These are phyloP conservation scores for Mycena sp. DNA, from an alignment of 1,284 basidiomycete genomes.

Conservation along the genomic window DNA sequence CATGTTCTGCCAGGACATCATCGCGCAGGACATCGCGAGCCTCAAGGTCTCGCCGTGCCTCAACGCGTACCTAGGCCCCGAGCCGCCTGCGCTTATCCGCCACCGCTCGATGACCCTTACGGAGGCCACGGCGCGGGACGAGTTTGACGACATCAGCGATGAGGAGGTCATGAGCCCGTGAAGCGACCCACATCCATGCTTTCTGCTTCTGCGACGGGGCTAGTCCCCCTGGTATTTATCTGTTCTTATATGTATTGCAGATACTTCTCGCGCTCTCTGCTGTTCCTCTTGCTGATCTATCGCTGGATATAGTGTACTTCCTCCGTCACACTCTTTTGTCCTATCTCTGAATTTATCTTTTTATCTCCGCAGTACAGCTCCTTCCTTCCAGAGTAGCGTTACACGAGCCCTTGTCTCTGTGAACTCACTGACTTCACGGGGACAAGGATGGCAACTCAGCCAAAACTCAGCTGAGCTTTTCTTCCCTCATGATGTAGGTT, in stretches of 20 bases:
- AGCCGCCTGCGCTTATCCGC: conserved; percentile 13
- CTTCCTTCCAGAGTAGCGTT: too few species aligned
- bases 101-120: conserved; percentile 28
- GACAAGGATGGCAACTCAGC: too few species aligned
- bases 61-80: conserved; percentile 28
- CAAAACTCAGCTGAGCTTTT: too few species aligned
- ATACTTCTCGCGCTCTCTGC: background rate
- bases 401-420: too few species aligned
- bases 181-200: background rate
- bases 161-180: conserved; percentile 14
- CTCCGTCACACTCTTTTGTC: too few species aligned
- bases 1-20: conserved; percentile 33
- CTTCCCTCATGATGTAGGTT: too few species aligned
- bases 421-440: too few species aligned
- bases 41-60: conserved; percentile 31
- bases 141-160: conserved; percentile 30
- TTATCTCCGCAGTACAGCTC: too few species aligned
- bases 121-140: conserved; percentile 26
- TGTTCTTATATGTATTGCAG: background rate
- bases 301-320: too few species aligned
- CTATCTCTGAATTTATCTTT: too few species aligned
- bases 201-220: background rate
- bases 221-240: conserved; percentile 18
- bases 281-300: too few species aligned
- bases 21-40: conserved; percentile 27